Base-by-base conservation (phyloP, 345 rosid genomes). In the Sapria himalayana region DNA sequence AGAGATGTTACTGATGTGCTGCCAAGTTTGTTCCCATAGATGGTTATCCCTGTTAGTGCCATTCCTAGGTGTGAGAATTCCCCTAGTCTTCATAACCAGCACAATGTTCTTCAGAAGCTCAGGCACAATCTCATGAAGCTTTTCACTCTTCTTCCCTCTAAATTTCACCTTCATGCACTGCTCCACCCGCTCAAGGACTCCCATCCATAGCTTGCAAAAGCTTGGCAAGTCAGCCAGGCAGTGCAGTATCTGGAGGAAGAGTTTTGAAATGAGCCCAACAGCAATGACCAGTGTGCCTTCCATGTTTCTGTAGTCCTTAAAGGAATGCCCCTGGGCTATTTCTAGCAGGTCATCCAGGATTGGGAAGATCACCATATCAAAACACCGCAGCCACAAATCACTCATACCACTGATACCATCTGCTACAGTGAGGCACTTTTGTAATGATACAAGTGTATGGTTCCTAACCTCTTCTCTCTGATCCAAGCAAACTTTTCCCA, bases 11-110 rank as follows among this genome's bases (percentile, higher is more conserved):
- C 82, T 82, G 38, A 82, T 81, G 52, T 89, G 95, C 17, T 79
- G 78, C 98, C 95, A 89, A 22, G 98, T 82, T 22, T 78, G 60
- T 53, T 89, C 98, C 98, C 98, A 89, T 59, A 82, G 68, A n/a
- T n/a, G n/a, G 62, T 91, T 89, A 57, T 82, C 98, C 51, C 98
- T 93, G 39, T 91, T 93, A 3, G 82, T 57, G 0, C 91, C 77
- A 64, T 85, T 72, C 64, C 95, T 77, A 45, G 76, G 94, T 41
- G 72, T 49, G 17, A 86, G 82, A 42, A 82, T 77, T 4, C 84
- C 94, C 64, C 48, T 72, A 12, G 69, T 57, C 72, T 89, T 82
- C 98, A 89, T 82, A 43, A 58, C 79, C 3, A 74, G 53, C 70
- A 89, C 65, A 25, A 69, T 69, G 65, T 76, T 74, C 73, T 82